Evolutionary conservation across 192 early-diverging fungal genomes (phyloP), one percentile per base, ranked within the genome.

Genomic region (Chytriomyces hyalinus): DNA sequence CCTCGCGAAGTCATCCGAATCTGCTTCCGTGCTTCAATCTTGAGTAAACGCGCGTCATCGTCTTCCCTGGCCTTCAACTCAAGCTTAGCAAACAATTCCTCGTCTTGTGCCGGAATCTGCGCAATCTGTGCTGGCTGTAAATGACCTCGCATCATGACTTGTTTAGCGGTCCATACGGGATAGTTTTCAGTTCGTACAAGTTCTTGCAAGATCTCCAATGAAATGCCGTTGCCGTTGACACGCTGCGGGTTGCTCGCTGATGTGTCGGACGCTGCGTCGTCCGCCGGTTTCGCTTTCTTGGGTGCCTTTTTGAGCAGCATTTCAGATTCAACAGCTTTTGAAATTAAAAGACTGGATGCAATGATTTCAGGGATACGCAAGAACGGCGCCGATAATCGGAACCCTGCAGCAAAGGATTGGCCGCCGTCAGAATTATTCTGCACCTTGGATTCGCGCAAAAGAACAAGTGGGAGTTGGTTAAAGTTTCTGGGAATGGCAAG

Each of bases 331-430:
- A 83, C 73, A 3, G 67, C 70, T 10, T 74, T 48, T 15, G 70
- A 80, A 8, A 78, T 49, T 61, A 53, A 51, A 6, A 73, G 61
- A 57, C 78, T 84, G 13, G 80, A 62, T 15, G 72, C 22, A 20
- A 84, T 60, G 5, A 84, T 17, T 68, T 81, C 80, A 11, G 83
- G 83, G 36, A 84, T 73, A 4, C 80, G 53, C 6, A 61, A 15
- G 7, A 76, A 78, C n/a, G 77, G 77, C 26, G 77, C 77, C 20
- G 46, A 24, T 15, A 77, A 61, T 6, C 65, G 48, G 15, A 53
- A 17, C 3, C 43, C 67, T n/a, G 63, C 43, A 3, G 48, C 9
- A 26, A 28, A 8, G 9, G 64, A 22, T 13, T 26, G 17, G 20
- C 15, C 36, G 15, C 13, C n/a, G n/a, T 66, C 44, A 9, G 70